Percentiles rank a stretch among this genome's conserved stretches.
Conservation (phyloP, 2,329 filamentous ascomycete genomes). For the Tolypocladium sp. region DNA sequence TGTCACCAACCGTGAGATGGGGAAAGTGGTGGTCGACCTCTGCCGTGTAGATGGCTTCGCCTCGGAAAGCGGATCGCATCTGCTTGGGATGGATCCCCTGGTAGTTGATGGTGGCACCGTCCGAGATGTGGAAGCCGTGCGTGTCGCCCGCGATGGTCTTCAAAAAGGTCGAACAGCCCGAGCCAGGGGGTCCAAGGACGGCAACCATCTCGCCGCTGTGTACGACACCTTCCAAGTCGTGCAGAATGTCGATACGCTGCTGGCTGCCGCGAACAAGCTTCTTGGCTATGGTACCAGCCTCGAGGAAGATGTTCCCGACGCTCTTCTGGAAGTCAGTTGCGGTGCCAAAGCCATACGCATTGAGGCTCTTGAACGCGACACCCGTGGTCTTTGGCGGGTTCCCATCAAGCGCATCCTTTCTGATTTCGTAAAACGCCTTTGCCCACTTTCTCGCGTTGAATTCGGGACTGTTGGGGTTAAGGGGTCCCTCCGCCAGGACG, state of each 20-base stretch:
- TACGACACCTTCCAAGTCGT: conserved; percentile 58
- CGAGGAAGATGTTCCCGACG: background rate
- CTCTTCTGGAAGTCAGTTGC: background rate
- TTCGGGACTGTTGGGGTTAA: conserved; percentile 28
- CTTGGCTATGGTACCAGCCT: background rate
- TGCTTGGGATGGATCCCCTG: background rate
- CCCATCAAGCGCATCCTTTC: conserved; percentile 8
- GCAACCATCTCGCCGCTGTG: conserved; percentile 66
- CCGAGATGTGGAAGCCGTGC: conserved; percentile 56
- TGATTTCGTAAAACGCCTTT: conserved; percentile 21
- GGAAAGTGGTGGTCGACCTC: conserved; percentile 78
- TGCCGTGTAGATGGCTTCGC: conserved; percentile 79
- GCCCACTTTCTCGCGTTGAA: conserved; percentile 35
- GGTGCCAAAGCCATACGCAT: background rate
- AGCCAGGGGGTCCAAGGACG: conserved; percentile 61
- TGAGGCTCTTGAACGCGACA: background rate
- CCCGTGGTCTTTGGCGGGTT: background rate
- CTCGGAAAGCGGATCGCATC: conserved; percentile 48
- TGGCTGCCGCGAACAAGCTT: background rate
- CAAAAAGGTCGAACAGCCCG: conserved; percentile 75
- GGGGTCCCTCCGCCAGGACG: conserved; percentile 1
- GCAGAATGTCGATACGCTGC: conserved; percentile 51
- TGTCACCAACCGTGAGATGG: conserved; percentile 67
- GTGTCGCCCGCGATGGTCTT: conserved; percentile 79
- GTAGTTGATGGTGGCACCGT: background rate